Evolutionary conservation across 2,329 filamentous ascomycete species (phyloP).

Genomic region (Elsinoe australis): DNA sequence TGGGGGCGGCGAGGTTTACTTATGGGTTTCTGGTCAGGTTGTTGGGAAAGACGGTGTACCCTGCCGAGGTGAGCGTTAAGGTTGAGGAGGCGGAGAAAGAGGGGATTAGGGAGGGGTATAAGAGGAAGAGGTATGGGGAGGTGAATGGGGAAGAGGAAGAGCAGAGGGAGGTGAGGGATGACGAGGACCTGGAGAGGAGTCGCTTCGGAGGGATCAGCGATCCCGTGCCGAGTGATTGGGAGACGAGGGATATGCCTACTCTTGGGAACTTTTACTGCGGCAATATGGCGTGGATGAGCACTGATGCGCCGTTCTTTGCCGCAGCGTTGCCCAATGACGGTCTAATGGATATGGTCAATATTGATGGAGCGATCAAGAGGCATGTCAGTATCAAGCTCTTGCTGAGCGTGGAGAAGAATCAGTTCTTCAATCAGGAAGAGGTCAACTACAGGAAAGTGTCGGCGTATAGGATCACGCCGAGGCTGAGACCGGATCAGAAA

Average conservation of each 20-base stretch:
- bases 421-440: constrained; percentile 70
- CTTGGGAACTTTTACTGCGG: constrained; percentile 90
- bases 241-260: constrained; percentile 62
- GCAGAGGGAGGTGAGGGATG: constrained; percentile 21
- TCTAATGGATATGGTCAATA: constrained; percentile 72
- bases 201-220: constrained; percentile 75
- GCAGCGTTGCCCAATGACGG: constrained; percentile 77
- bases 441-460: constrained; percentile 76
- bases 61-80: constrained; percentile 81
- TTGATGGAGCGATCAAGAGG: constrained; percentile 66
- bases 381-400: constrained; percentile 62
- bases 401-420: constrained; percentile 60
- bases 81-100: constrained; percentile 70
- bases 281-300: constrained; percentile 90
- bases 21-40: constrained; percentile 74
- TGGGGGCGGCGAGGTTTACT: constrained; percentile 79
- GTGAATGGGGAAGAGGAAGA: constrained; percentile 22
- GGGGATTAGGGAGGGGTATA: constrained; percentile 66
- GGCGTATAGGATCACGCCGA: constrained; percentile 77
- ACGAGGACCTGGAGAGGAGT: constrained; percentile 54
- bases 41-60: constrained; percentile 69
- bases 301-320: constrained; percentile 80
- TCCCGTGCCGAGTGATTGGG: constrained; percentile 69
- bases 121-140: constrained; percentile 22
- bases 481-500: constrained; percentile 40